Evolutionary conservation across 768 basidiomycete genomes (phyloP), one percentile per base, ranked within the genome.

Genomic region (Leucosporidium scottii): DNA sequence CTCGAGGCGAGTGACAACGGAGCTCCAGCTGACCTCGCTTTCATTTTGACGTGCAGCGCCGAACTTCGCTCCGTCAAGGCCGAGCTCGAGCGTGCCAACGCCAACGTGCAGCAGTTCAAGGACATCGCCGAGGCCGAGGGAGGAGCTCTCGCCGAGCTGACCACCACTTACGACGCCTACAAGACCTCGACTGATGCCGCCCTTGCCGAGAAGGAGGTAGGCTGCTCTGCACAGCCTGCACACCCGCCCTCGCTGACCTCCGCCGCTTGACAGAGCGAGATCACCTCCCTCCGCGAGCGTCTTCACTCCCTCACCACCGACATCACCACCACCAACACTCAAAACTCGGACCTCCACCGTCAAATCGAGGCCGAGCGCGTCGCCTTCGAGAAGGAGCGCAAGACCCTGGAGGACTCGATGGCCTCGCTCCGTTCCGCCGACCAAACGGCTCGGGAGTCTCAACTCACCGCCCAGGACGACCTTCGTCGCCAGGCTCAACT

Each of bases 51-150:
- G 6, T 17, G 50, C 28, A 91, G 90, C 18, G 85, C 86, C 49
- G 81, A 86, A 31, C 81, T 93, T 61, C 91, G 90, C 79, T 82
- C 89, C 2, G 82, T 87, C 3, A 86, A 92, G 77, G 83, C 89
- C 28, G 91, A 92, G 71, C 83, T 91, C 47, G 82, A 85, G 15
- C 80, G 84, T 25, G 86, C 90, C 1, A 83, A 83, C 64, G 84
- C 79, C 55, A 89, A 91, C 74, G 86, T 87, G 34, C 84, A 88
- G 67, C 91, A 93, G 77, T 93, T 88, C 84, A 84, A 89, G 75
- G 86, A 88, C 71, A 92, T 93, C 73, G 88, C 87, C 68, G 84
- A 87, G 74, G 87, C 89, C 0, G 91, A 84, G 73, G 91, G 93
- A 76, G 83, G 83, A 69, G 89, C 90, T 13, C 81, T 93, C 10